Conservation (phyloP, 2,329 filamentous ascomycete species). For the Talaromyces verruculosus region DNA sequence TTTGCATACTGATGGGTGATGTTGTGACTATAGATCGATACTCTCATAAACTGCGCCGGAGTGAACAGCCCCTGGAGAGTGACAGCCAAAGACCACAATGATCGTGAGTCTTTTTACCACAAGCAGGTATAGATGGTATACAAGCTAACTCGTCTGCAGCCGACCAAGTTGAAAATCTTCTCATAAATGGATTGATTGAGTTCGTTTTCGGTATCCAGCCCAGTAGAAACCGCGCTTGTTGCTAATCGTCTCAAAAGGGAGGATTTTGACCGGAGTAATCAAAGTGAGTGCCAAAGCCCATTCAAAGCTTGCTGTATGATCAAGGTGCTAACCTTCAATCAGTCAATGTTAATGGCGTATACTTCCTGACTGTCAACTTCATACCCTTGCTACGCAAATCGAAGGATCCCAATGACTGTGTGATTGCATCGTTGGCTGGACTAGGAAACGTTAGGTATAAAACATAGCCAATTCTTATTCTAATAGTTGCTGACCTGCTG, state of each 20-base stretch:
- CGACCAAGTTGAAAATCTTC: constrained; percentile 22
- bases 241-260: constrained; percentile 5
- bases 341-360: constrained; percentile 34
- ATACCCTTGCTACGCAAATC: constrained; percentile 31
- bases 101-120: constrained; percentile 10
- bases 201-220: not conserved
- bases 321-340: not conserved
- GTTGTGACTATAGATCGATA: constrained; percentile 22
- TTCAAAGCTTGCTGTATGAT: not conserved
- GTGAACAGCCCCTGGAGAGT: constrained; percentile 22
- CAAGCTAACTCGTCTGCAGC: constrained; percentile 9
- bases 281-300: constrained; percentile 4
- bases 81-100: constrained; percentile 16
- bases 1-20: not conserved
- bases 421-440: constrained; percentile 31
- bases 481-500: not conserved
- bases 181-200: constrained; percentile 20
- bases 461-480: not conserved
- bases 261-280: constrained; percentile 17
- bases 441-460: constrained; percentile 27
- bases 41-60: constrained; percentile 31
- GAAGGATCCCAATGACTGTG: constrained; percentile 28
- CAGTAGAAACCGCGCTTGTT: not conserved
- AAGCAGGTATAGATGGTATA: not conserved
- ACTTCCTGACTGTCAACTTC: constrained; percentile 30